Conservation (phyloP, 2,329 filamentous ascomycete genomes). For the Xylariales sp. region DNA sequence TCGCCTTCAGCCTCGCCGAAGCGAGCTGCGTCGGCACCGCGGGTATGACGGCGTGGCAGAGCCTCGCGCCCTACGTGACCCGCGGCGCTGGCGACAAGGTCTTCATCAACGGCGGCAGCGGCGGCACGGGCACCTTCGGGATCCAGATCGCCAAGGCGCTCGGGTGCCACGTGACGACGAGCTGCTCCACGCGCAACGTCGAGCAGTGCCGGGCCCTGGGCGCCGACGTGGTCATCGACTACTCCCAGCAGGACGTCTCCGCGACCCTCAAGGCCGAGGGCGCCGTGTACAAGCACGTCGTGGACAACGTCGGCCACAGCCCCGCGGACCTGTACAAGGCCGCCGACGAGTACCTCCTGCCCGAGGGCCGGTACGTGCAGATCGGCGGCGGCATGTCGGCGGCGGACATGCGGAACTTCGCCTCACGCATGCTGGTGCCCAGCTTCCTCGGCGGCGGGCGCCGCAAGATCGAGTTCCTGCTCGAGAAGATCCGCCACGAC, state of each 20-base stretch:
- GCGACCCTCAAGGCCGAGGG: slow-evolving; percentile 39
- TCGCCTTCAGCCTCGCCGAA: slow-evolving; percentile 33
- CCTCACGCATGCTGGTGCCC: slow-evolving; percentile 22
- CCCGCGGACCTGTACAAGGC: slow-evolving; percentile 48
- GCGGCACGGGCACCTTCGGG: slow-evolving; percentile 52
- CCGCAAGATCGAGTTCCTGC: slow-evolving; percentile 33
- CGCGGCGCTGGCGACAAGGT: slow-evolving; percentile 43
- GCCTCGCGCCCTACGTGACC: slow-evolving; percentile 36
- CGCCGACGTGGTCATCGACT: slow-evolving; percentile 59
- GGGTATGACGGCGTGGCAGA: slow-evolving; percentile 42
- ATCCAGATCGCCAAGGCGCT: slow-evolving; percentile 59
- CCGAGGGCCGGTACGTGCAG: slow-evolving; percentile 45
- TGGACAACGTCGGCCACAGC: slow-evolving; percentile 50
- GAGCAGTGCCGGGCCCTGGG: slow-evolving; percentile 52
- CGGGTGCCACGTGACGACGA: slow-evolving; percentile 52
- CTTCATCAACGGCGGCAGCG: slow-evolving; percentile 59
- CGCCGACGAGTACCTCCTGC: slow-evolving; percentile 44
- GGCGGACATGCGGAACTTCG: slow-evolving; percentile 9
- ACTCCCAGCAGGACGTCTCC: slow-evolving; percentile 43
- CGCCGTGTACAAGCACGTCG: slow-evolving; percentile 41
- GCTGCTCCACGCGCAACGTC: slow-evolving; percentile 52
- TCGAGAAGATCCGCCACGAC: slow-evolving; percentile 30
- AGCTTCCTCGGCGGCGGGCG: slow-evolving; percentile 33
- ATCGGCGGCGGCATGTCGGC: slow-evolving; percentile 35
- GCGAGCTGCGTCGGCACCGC: slow-evolving; percentile 40